Evolutionary conservation across 179 eudicot genomes (phyloP), one percentile per base, ranked within the genome.

Genomic region (Silene noctiflora): DNA sequence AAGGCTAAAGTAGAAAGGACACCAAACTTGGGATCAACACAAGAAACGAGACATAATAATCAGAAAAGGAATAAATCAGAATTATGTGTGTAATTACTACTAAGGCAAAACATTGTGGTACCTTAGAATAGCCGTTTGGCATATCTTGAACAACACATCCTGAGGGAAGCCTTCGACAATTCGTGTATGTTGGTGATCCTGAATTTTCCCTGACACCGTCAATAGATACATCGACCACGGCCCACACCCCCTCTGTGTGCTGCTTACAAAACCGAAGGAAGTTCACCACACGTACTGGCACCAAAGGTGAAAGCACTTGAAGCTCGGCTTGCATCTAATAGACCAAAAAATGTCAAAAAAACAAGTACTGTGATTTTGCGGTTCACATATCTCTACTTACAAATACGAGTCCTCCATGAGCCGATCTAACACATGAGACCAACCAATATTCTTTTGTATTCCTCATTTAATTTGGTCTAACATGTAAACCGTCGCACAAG

Each of bases 61-160:
- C 48, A 33, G n/a, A 0, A 16, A 24, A 48, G 27, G 5, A 27
- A n/a, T n/a, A 55, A 71, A 55, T 6, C 42, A n/a, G n/a, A n/a
- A n/a, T n/a, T n/a, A n/a, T n/a, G n/a, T n/a, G n/a, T n/a, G n/a
- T n/a, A n/a, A n/a, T n/a, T n/a, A n/a, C n/a, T n/a, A n/a, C n/a
- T n/a, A n/a, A n/a, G n/a, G n/a, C n/a, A n/a, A n/a, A n/a, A n/a
- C n/a, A n/a, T n/a, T n/a, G n/a, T n/a, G n/a, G 76, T 89, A 93
- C 99, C 95, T 89, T 91, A 73, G 98, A 90, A 75, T 91, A 95
- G 42, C 99, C 99, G 84, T 93, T 95, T 12, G 97, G 96, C 99
- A 95, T 87, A 87, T 95, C 97, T 83, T 95, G 93, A 56, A 93
- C 95, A 46, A 95, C 87, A 75, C 94, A 93, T 56, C 99, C 99